Evolutionary conservation across 345 rosid species (phyloP).

Genomic region (Populus alba): DNA sequence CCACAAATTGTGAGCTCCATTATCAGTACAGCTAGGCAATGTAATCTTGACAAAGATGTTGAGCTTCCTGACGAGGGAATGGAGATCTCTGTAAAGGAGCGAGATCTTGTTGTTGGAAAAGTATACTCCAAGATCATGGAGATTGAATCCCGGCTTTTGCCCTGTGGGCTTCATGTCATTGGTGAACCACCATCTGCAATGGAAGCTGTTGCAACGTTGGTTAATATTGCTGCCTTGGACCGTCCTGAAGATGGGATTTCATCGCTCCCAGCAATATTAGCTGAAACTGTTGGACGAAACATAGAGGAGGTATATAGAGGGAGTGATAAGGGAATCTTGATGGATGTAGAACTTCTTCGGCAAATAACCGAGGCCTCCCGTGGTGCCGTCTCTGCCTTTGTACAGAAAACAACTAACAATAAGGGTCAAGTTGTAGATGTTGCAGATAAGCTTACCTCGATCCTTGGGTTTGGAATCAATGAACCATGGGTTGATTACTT

Average conservation of each 20-base stretch:
- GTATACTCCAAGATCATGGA: constrained; percentile 99
- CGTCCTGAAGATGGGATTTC: constrained; percentile 81
- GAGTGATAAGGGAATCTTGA: constrained; percentile 81
- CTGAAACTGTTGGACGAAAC: constrained; percentile 70
- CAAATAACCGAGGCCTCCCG: constrained; percentile 95
- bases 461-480: constrained; percentile 92
- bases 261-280: constrained; percentile 75
- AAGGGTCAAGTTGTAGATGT: constrained; percentile 94
- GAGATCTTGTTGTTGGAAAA: constrained; percentile 90
- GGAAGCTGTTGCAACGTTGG: constrained; percentile 96
- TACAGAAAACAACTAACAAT: constrained; percentile 66
- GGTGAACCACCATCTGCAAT: constrained; percentile 98
- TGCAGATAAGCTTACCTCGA: constrained; percentile 59
- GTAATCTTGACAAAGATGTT: constrained; percentile 96
- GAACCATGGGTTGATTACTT: constrained; percentile 94
- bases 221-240: constrained; percentile 87
- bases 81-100: constrained; percentile 65
- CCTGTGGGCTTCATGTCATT: constrained; percentile 93
- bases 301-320: constrained; percentile 87
- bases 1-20: constrained; percentile 91
- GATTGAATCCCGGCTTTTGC: constrained; percentile 89
- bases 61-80: constrained; percentile 77
- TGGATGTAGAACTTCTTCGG: constrained; percentile 93
- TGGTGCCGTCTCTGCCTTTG: constrained; percentile 78
- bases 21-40: constrained; percentile 88